Evolutionary conservation across 192 early-diverging fungal genomes (phyloP), one percentile per base, ranked within the genome.

Genomic region (Gigaspora rosea): DNA sequence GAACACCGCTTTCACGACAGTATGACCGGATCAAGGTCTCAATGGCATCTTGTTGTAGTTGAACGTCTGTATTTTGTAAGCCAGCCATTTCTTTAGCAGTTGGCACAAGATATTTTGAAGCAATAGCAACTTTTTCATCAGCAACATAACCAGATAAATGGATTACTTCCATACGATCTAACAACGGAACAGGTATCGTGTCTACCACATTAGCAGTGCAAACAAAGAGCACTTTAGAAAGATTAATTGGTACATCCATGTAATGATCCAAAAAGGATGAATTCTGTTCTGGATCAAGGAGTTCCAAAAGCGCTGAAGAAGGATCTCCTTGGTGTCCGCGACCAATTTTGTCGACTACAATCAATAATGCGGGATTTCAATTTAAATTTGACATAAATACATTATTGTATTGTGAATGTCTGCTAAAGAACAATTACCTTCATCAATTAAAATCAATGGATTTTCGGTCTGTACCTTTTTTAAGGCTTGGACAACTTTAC

Each of bases 381-480:
- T 41, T 41, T 41, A 5, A 41, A 41, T 41, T 41, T n/a, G n/a
- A 41, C 5, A 41, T 41, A 41, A 41, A 41, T 41, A 41, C 36
- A 41, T 41, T 41, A 41, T 41, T 41, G 36, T 41, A 41, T 41
- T 41, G 36, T 41, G 36, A 5, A 41, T 41, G 36, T 41, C 36
- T 3, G 36, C 36, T 41, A 41, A 65, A 41, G 36, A 41, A 41
- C 36, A 41, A 41, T 41, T 81, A 84, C 83, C 79, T 88, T 99
- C 98, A 85, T 99, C 98, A 77, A 99, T 98, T 85, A 99, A 88
- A 59, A 99, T 91, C 32, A 99, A 82, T 16, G 96, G 96, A 81
- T 99, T 99, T 84, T 98, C 96, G 0, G 98, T 97, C 82, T 99
- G 96, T 7, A 99, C 98, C 58, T 97, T 96, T 81, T 99, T 99